A percentile compares a stretch with the other conserved stretches of the same genome.
Evolutionary conservation across 2,329 filamentous ascomycete species (phyloP).

Genomic region (Cordyceps cateniannulata): DNA sequence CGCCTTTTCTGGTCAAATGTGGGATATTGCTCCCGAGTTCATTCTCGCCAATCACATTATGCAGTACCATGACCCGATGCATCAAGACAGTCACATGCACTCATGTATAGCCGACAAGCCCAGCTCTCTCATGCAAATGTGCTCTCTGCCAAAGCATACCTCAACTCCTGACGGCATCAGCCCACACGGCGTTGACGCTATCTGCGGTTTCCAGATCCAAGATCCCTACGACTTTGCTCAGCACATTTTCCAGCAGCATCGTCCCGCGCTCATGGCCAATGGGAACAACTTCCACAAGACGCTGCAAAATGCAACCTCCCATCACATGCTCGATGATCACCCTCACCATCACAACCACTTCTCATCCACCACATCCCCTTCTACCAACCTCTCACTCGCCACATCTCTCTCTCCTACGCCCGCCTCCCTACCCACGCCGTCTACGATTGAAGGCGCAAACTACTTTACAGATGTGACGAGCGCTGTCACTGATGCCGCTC

Average conservation of each 20-base stretch:
- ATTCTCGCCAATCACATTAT: conserved; percentile 24
- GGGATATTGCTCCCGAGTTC: conserved; percentile 18
- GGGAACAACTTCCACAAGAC: conserved; percentile 9
- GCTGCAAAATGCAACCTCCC: conserved; percentile 5
- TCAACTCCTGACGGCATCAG: conserved; percentile 14
- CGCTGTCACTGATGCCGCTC: conserved; percentile 11
- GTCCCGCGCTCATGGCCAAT: conserved; percentile 15
- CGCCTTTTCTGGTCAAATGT: conserved; percentile 12
- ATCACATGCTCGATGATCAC: conserved; percentile 4
- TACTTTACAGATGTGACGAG: conserved; percentile 11
- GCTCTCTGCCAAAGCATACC: conserved; percentile 21
- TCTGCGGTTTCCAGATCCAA: conserved; percentile 24
- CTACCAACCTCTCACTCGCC: conserved; percentile 19
- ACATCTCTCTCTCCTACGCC: conserved; percentile 21
- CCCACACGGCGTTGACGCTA: conserved; percentile 15
- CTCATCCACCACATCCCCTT: conserved; percentile 19
- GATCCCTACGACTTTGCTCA: conserved; percentile 22
- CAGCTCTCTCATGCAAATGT: conserved; percentile 20
- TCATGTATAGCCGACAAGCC: conserved; percentile 24
- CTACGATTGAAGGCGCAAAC: conserved; percentile 18
- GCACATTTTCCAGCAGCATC: conserved; percentile 25
- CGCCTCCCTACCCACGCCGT: conserved; percentile 24
- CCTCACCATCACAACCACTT: conserved; percentile 13
- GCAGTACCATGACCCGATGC: conserved; percentile 23
- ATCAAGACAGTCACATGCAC: conserved; percentile 18